Evolutionary conservation across 345 rosid genomes (phyloP).

Genomic region (Salix brachista): DNA sequence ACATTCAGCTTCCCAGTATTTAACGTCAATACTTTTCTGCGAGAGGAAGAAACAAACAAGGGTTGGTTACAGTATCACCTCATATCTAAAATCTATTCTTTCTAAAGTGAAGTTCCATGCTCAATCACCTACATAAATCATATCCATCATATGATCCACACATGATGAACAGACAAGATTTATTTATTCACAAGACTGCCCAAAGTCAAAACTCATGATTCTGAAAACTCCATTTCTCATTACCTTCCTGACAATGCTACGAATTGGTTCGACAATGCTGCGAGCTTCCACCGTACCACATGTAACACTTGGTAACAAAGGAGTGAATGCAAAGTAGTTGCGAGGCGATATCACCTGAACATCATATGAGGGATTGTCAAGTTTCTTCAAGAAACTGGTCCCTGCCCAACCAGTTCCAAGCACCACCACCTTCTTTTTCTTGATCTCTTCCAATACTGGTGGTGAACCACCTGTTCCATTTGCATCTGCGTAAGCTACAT

Average conservation of each 20-base stretch:
- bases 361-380: conserved; percentile 61
- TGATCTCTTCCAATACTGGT: conserved; percentile 41
- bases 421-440: conserved; percentile 86
- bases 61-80: not conserved
- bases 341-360: conserved; percentile 92
- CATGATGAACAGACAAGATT: not conserved
- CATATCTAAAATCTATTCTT: not conserved
- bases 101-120: not conserved
- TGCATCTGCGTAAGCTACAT: conserved; percentile 76
- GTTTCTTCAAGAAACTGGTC: conserved; percentile 75
- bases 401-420: conserved; percentile 99
- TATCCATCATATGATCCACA: not conserved
- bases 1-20: conserved; percentile 87
- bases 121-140: not conserved
- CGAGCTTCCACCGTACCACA: conserved; percentile 98
- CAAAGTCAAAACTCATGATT: not conserved
- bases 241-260: conserved; percentile 84
- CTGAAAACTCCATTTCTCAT: not conserved
- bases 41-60: not conserved
- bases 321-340: conserved; percentile 96
- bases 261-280: conserved; percentile 90
- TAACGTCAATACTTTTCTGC: conserved; percentile 56
- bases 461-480: conserved; percentile 36
- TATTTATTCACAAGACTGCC: not conserved
- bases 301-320: conserved; percentile 93